Percentiles rank a stretch among this genome's conserved stretches.
Evolutionary conservation across 164 flowering plant genomes (phyloP).

Genomic region (Aristolochia contorta): DNA sequence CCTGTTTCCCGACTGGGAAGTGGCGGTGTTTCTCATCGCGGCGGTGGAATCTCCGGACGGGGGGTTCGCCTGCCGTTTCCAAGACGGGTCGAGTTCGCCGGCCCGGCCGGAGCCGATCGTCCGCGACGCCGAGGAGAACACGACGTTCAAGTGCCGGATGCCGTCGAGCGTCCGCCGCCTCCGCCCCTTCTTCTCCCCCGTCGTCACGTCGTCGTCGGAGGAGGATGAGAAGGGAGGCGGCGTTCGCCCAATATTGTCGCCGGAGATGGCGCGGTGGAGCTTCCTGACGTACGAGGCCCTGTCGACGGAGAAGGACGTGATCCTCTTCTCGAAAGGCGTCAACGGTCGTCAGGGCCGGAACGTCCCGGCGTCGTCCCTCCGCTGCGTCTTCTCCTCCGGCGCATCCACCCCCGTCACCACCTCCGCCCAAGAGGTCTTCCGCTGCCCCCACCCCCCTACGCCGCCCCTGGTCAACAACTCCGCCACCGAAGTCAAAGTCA

Average conservation of each 20-base stretch:
- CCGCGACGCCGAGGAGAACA: slow-evolving; percentile 22
- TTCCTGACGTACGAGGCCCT: slow-evolving; percentile 56
- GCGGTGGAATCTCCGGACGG: no score
- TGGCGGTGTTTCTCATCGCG: background rate
- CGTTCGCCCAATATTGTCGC: no score
- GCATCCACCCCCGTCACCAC: slow-evolving; percentile 40
- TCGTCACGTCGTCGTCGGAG: slow-evolving; percentile 14
- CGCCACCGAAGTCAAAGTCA: slow-evolving; percentile 8
- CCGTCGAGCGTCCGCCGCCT: slow-evolving; percentile 41
- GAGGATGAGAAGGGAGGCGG: no score
- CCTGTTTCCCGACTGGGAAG: slow-evolving; percentile 67
- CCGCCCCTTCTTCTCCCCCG: slow-evolving; percentile 34
- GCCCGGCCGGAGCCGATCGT: slow-evolving; percentile 35
- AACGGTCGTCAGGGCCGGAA: slow-evolving; percentile 51
- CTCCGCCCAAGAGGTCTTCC: slow-evolving; percentile 76
- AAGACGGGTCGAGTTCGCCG: slow-evolving; percentile 38
- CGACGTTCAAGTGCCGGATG: slow-evolving; percentile 40
- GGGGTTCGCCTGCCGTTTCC: slow-evolving; percentile 43
- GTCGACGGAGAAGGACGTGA: slow-evolving; percentile 61
- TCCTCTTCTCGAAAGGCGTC: slow-evolving; percentile 66
- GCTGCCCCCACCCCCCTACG: slow-evolving; percentile 45
- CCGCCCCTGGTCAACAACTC: no score
- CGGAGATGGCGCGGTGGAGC: slow-evolving; percentile 42
- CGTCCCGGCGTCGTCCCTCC: slow-evolving; percentile 32
- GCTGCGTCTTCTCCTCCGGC: slow-evolving; percentile 45